Evolutionary conservation across 108 stramenopile genomes (phyloP).

Genomic region (Skeletonema grethae): DNA sequence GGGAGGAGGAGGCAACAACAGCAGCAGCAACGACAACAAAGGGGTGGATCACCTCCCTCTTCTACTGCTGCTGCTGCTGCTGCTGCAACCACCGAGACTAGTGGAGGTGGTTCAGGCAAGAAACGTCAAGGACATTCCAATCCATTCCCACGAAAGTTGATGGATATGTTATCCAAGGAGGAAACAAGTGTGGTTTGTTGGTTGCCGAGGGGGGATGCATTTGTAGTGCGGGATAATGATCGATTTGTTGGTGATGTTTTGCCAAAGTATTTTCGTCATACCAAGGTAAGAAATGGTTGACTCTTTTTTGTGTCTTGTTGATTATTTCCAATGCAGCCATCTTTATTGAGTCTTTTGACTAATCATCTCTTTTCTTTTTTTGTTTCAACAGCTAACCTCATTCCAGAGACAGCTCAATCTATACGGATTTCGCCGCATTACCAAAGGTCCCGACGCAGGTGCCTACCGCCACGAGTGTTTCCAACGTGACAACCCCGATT

Average conservation of each 20-base stretch:
- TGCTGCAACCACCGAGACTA: no score
- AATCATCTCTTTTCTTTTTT: conserved; percentile 87
- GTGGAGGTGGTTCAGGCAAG: conserved; percentile 8
- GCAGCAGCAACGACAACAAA: no score
- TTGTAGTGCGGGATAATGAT: conserved; percentile 85
- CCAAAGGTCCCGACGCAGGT: conserved; percentile 67
- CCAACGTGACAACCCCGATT: conserved; percentile 67
- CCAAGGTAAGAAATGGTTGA: conserved; percentile 57
- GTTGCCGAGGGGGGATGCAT: conserved; percentile 88
- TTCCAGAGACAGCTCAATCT: conserved; percentile 92
- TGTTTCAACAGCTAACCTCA: conserved; percentile 81
- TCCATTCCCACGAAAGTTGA: conserved; percentile 90
- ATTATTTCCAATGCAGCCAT: conserved; percentile 14
- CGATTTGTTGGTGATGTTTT: conserved; percentile 76
- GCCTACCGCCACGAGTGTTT: conserved; percentile 85
- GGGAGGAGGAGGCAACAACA: neutral
- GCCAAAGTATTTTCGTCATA: conserved; percentile 90
- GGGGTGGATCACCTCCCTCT: conserved; percentile 21
- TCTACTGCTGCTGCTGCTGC: conserved; percentile 35
- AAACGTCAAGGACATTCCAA: conserved; percentile 63
- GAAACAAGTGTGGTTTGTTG: conserved; percentile 74
- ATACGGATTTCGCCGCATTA: conserved; percentile 75
- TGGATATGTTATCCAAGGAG: conserved; percentile 90
- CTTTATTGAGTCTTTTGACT: conserved; percentile 90
- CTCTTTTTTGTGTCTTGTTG: conserved; percentile 13